Base-by-base conservation (phyloP, 345 rosid species). In the Citrus trifoliata region DNA sequence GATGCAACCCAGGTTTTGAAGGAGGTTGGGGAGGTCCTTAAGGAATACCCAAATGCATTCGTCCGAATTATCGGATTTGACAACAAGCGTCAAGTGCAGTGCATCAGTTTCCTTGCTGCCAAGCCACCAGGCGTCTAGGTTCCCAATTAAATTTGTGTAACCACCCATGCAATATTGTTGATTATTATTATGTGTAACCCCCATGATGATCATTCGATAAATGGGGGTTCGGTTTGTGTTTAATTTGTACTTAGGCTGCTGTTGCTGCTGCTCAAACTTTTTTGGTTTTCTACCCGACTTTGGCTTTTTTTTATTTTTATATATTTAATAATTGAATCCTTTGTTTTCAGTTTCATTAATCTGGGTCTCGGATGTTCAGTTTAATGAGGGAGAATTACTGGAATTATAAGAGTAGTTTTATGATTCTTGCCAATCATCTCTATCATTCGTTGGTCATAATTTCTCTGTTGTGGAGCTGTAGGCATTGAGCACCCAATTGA, bases 1-100 rank as follows among this genome's bases (percentile, higher is more conserved):
- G 90, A 88, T 76, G 56, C 88, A 3, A n/a, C 82, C 0, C 89
- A 88, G 67, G 89, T 88, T 81, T n/a, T 83, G 79, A 83, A 83
- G 85, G 91, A 88, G 85, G 82, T 88, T 7, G 25, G 81, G 63
- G 88, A 86, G 77, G 53, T 55, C 79, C 81, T 77, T 82, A 84
- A 79, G 76, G 81, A 73, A 12, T 80, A 84, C 86, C 90, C 90
- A 0, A 0, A 75, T 0, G 48, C 88, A 3, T 84, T 82, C 78
- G 69, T 86, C 55, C 79, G 90, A 64, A 86, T 82, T 78, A 84
- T 88, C 53, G 89, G 87, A 82, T 88, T 88, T 81, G 90, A 88
- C 86, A 88, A 88, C 90, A 75, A 0, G 58, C 79, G 80, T 71
- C 80, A 78, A 71, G 80, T 78, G 76, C 80, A 78, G 70, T 78